These are phyloP conservation scores for Didymella pomorum DNA, from an alignment of 2,329 filamentous ascomycete species.

Conservation along the genomic window DNA sequence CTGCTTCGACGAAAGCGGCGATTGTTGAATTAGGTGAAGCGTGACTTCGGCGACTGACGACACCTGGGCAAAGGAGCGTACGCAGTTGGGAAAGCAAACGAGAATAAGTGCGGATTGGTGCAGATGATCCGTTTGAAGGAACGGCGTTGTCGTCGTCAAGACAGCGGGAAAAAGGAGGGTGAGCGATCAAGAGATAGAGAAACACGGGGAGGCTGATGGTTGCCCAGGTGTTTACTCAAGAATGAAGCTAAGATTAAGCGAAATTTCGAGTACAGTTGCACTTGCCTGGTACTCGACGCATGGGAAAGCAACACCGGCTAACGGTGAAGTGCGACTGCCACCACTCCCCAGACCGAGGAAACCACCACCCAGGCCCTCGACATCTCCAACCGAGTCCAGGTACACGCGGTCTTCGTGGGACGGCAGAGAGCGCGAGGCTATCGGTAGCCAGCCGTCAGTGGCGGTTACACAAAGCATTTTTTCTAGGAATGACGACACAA, in stretches of 20 bases:
- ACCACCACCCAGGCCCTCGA: neutral
- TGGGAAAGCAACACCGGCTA: neutral
- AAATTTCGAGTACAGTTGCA: constrained; percentile 5
- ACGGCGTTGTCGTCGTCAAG: constrained; percentile 14
- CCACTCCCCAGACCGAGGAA: neutral
- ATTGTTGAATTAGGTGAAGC: constrained; percentile 14
- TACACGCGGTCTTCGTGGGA: neutral
- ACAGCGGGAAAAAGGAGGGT: constrained; percentile 3
- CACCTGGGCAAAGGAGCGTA: constrained; percentile 6
- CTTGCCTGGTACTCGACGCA: constrained; percentile 8
- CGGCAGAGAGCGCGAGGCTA: neutral
- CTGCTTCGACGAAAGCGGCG: constrained; percentile 20
- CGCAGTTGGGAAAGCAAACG: neutral
- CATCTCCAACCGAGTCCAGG: neutral
- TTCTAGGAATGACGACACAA: constrained; percentile 9
- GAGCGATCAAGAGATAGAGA: neutral
- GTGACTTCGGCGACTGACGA: constrained; percentile 16
- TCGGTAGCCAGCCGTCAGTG: constrained; percentile 1
- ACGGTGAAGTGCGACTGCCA: constrained; percentile 1
- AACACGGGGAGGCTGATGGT: constrained; percentile 2
- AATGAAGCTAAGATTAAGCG: constrained; percentile 14
- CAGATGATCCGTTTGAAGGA: constrained; percentile 7
- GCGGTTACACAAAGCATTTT: constrained; percentile 2
- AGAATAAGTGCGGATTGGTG: neutral
- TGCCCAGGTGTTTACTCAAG: constrained; percentile 13